phyloP scores from a whole-genome alignment of 2,329 filamentous ascomycete species.

The Diaporthe aspalathi region DNA sequence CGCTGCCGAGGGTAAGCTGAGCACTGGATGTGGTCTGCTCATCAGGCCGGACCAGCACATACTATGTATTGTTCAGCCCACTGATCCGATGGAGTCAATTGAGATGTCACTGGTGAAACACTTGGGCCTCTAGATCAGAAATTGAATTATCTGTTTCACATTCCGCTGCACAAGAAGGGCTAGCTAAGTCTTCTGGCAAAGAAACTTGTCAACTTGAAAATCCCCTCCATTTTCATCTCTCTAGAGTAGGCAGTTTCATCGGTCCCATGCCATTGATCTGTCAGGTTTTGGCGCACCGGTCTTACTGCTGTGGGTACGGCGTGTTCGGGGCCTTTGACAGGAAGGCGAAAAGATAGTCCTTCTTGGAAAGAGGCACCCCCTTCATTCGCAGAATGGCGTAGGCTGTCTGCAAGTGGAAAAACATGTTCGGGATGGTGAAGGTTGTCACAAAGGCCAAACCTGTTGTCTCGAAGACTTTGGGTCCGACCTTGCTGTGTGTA shows the following conservation, averaged over 20 bases:
- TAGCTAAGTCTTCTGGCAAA: not conserved
- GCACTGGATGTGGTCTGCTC: conserved; percentile 10
- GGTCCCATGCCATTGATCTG: not conserved
- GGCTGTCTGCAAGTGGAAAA: conserved; percentile 67
- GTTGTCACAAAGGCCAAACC: conserved; percentile 55
- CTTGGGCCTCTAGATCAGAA: not conserved
- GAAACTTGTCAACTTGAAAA: not conserved
- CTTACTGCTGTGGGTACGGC: not conserved
- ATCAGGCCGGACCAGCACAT: conserved; percentile 33
- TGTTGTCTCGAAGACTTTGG: not conserved
- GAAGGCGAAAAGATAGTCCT: conserved; percentile 58
- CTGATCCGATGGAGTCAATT: not conserved
- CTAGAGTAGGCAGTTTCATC: not conserved
- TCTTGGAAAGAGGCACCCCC: conserved; percentile 69
- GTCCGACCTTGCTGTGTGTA: not conserved
- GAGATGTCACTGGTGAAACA: conserved; percentile 6
- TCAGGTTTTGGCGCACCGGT: not conserved
- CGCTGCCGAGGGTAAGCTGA: not conserved
- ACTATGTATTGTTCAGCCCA: not conserved
- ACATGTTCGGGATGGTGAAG: conserved; percentile 67
- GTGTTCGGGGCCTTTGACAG: not conserved
- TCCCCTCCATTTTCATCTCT: too few relatives aligned
- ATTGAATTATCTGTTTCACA: not conserved
- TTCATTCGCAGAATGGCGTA: conserved; percentile 68
- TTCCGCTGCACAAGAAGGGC: not conserved